A percentile compares a stretch with the other conserved stretches of the same genome.
Conservation (phyloP, 352 stramenopile genomes). For the Globisporangium paroecandrum region DNA sequence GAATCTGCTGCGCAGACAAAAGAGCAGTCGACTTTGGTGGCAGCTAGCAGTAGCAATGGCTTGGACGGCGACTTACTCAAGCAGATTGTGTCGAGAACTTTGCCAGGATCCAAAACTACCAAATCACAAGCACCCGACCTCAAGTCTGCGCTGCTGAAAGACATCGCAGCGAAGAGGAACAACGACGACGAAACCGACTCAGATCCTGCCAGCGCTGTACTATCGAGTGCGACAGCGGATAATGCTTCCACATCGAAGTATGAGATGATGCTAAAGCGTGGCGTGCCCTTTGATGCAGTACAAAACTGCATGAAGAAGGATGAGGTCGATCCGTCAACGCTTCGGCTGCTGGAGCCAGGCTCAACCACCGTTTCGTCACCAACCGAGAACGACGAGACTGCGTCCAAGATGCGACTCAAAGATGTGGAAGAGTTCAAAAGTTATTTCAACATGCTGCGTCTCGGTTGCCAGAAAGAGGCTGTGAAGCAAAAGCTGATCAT, state of each 20-base stretch:
- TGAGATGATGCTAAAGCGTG: conserved; percentile 57
- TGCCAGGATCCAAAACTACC: not conserved
- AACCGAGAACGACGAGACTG: not conserved
- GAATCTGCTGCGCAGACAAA: not conserved
- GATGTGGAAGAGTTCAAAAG: conserved; percentile 67
- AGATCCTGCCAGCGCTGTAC: not conserved
- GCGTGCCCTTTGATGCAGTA: conserved; percentile 66
- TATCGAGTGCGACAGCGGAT: not conserved
- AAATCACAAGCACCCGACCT: conserved; percentile 4
- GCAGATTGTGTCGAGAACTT: conserved; percentile 2
- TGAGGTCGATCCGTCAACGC: conserved; percentile 38
- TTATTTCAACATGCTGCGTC: conserved; percentile 95
- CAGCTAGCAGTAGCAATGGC: not conserved
- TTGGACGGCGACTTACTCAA: not conserved
- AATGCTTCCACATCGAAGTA: conserved; percentile 33
- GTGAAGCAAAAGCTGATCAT: conserved; percentile 90
- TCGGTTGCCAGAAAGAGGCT: conserved; percentile 87
- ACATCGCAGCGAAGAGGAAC: conserved; percentile 2
- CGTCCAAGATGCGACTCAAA: conserved; percentile 33
- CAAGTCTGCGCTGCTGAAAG: conserved; percentile 12
- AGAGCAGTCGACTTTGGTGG: not conserved
- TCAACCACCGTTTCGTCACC: not conserved
- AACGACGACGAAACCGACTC: not conserved
- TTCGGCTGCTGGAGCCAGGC: conserved; percentile 18
- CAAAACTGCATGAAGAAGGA: conserved; percentile 77